phyloP scores from a whole-genome alignment of 257 asterid genomes.

The Perilla frutescens region DNA sequence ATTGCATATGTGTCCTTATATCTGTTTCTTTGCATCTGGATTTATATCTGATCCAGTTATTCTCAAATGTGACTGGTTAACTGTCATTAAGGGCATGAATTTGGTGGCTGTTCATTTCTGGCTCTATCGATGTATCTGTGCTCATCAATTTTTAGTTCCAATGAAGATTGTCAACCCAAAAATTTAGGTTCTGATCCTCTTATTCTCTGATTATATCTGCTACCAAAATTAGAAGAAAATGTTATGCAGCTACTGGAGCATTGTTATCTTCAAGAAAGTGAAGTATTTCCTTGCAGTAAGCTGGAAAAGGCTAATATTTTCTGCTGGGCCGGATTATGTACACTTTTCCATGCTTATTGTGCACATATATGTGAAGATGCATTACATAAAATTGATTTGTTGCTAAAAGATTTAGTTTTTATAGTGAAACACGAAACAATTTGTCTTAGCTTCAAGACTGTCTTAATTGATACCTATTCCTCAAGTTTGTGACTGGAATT shows the following conservation, averaged over 20 bases:
- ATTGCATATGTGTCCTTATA: neutral
- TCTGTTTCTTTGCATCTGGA: neutral
- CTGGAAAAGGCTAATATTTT: neutral
- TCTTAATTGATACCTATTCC: neutral
- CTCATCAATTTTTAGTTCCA: constrained; percentile 9
- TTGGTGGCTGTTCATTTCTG: neutral
- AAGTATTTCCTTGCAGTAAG: neutral
- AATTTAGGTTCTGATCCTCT: neutral
- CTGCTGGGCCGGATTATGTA: neutral
- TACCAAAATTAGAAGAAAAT: constrained; percentile 12
- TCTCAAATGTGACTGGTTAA: constrained; percentile 2
- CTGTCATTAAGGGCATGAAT: neutral
- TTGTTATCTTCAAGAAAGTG: neutral
- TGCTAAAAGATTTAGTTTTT: neutral
- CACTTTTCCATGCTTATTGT: neutral
- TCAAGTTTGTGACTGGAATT: too few relatives aligned
- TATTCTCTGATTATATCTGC: neutral
- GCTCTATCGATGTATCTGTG: neutral
- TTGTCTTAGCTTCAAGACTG: neutral
- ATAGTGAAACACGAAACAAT: neutral
- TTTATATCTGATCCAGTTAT: neutral
- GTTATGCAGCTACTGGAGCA: neutral
- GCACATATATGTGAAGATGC: neutral
- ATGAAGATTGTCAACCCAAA: neutral
- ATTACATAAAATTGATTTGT: neutral